Evolutionary conservation across 1,284 basidiomycete species (phyloP).

Genomic region (Paramarasmius palmivorus): DNA sequence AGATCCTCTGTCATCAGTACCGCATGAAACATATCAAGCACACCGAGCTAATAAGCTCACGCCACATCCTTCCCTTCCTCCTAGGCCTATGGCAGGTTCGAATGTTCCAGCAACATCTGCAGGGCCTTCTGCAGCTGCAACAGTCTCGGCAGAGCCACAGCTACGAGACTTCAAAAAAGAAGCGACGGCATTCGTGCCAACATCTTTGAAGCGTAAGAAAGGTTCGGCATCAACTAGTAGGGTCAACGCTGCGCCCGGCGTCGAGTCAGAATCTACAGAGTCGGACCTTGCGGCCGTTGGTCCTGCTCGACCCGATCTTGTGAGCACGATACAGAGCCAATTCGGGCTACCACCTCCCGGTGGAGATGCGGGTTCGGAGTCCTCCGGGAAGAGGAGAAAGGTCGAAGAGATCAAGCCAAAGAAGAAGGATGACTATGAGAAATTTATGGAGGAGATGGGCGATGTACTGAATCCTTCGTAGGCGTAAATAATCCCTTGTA

Average conservation of each 20-base stretch:
- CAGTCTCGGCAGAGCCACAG: conserved; percentile 80
- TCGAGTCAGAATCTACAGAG: conserved; percentile 35
- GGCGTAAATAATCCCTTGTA: not conserved
- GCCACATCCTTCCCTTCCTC: conserved; percentile 38
- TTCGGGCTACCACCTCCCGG: conserved; percentile 42
- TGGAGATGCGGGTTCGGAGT: conserved; percentile 23
- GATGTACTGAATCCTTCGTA: conserved; percentile 13
- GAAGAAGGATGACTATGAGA: conserved; percentile 70
- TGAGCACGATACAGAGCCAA: conserved; percentile 59
- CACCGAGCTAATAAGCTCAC: conserved; percentile 42
- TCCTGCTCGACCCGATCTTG: conserved; percentile 61
- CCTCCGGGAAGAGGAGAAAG: conserved; percentile 33
- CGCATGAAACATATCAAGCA: conserved; percentile 68
- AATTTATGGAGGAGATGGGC: conserved; percentile 69
- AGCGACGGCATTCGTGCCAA: conserved; percentile 84
- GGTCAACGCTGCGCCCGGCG: conserved; percentile 30
- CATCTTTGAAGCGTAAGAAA: conserved; percentile 66
- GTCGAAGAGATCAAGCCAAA: conserved; percentile 38
- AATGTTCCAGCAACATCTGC: conserved; percentile 22
- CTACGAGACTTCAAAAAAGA: conserved; percentile 92
- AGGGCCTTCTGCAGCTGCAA: conserved; percentile 50
- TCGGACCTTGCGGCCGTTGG: conserved; percentile 29
- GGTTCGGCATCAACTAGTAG: no score
- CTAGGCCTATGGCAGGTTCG: conserved; percentile 34
- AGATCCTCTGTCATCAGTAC: conserved; percentile 62